Base-by-base conservation (phyloP, 176 grass and related monocot genomes). In the Avena eriantha region DNA sequence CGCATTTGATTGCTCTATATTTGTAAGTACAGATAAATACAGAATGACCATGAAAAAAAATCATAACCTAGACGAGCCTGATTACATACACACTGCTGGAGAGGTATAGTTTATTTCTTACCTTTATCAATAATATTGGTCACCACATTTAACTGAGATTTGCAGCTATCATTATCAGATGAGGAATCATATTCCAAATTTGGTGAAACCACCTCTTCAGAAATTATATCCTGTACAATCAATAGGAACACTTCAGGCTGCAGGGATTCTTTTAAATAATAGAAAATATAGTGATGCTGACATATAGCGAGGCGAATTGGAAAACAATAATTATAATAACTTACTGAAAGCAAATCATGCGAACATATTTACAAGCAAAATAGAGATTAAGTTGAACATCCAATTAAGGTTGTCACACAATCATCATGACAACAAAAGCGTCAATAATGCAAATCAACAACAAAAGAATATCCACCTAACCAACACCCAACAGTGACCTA, bases 161-260 rank as follows among this genome's bases (percentile, higher is more conserved):
- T 79, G 26, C 46, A 78, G 53, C 82, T 80, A 35, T 85, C 90
- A 54, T 87, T 83, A 86, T 93, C 88, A 79, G 80, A 56, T 56
- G 75, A 75, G 21, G 87, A 90, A 68, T 93, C 93, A 71, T 55
- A 75, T 58, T 94, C 87, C 43, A 88, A 77, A 29, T 85, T 90
- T 75, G 97, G 60, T 87, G 87, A 73, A 87, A 79, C 61, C 58
- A 48, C 26, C 22, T 82, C 89, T 56, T 78, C 86, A 64, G 94
- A 91, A 85, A 83, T 74, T 69, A 90, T 83, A 90, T 91, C 92
- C 97, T 99, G 88, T 45, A 86, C 17, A 82, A 88, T 65, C 1
- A 78, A 64, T 57, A 64, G 0, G 4, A 73, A 8, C 35, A 73
- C 9, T 41, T 88, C 65, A 92, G 34, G 18, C 21, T 11, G 18